phyloP scores from a whole-genome alignment of 2,329 filamentous ascomycete species.

The Cyanodermella asteris region DNA sequence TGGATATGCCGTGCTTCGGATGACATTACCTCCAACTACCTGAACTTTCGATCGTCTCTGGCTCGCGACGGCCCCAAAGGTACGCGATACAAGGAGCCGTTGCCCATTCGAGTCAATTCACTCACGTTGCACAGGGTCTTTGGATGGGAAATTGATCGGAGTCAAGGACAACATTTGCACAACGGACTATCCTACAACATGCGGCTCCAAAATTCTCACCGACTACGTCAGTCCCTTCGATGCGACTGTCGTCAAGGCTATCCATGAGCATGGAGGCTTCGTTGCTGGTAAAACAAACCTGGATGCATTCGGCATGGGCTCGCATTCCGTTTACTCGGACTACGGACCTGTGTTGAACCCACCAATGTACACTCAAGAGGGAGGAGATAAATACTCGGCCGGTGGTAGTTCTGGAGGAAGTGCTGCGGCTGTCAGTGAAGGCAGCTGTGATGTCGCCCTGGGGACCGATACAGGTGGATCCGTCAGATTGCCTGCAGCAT shows the following conservation, averaged over 20 bases:
- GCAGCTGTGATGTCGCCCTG: slow-evolving; percentile 44
- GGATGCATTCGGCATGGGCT: slow-evolving; percentile 94
- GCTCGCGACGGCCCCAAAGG: too few species aligned
- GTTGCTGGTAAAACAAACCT: slow-evolving; percentile 71
- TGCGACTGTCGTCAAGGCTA: slow-evolving; percentile 53
- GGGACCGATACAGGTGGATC: slow-evolving; percentile 90
- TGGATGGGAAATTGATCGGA: slow-evolving; percentile 30
- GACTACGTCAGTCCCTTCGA: slow-evolving; percentile 55
- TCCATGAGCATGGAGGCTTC: slow-evolving; percentile 39
- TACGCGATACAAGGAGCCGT: too few species aligned
- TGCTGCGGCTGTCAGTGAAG: slow-evolving; percentile 55
- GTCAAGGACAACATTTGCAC: slow-evolving; percentile 65
- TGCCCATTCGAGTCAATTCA: too few species aligned
- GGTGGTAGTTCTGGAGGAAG: slow-evolving; percentile 89
- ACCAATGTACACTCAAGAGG: slow-evolving; percentile 17
- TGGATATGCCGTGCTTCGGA: too few species aligned
- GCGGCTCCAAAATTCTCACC: slow-evolving; percentile 54
- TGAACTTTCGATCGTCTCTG: too few species aligned
- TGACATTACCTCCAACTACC: too few species aligned
- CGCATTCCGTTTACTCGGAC: slow-evolving; percentile 48
- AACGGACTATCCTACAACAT: slow-evolving; percentile 48
- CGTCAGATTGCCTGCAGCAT: slow-evolving; percentile 68
- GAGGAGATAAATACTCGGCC: slow-evolving; percentile 34
- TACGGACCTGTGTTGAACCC: slow-evolving; percentile 43
- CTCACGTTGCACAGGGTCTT: too few species aligned